Evolutionary conservation across 2,329 filamentous ascomycete genomes (phyloP).

Genomic region (Lecanoromycetidae sp.): DNA sequence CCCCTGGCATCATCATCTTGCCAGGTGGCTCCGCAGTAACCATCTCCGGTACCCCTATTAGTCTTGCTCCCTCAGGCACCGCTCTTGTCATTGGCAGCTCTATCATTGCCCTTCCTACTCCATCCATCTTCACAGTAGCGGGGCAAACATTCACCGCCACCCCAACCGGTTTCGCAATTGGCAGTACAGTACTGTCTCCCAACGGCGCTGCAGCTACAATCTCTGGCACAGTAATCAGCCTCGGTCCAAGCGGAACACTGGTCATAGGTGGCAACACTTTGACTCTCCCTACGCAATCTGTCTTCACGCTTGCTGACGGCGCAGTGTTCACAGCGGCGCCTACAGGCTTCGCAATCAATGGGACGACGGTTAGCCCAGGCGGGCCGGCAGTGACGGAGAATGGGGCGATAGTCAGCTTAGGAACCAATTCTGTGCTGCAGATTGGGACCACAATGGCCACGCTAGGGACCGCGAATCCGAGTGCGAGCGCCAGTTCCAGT

Average conservation of each 20-base stretch:
- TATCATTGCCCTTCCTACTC: no score
- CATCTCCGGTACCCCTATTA: not conserved
- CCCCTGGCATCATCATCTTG: not conserved
- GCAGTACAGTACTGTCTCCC: no score
- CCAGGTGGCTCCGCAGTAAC: not conserved
- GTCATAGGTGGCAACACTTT: conserved; percentile 4
- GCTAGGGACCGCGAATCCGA: not conserved
- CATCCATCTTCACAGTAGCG: no score
- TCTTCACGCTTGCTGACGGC: conserved; percentile 4
- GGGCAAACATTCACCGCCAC: no score
- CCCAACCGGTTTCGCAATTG: no score
- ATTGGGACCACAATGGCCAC: not conserved
- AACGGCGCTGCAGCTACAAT: not conserved
- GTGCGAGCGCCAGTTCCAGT: not conserved
- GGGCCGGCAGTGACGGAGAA: not conserved
- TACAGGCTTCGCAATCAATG: conserved; percentile 2
- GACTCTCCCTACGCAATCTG: not conserved
- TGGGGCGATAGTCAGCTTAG: not conserved
- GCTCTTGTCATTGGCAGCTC: no score
- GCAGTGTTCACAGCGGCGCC: not conserved
- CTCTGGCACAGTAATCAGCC: not conserved
- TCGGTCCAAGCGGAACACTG: not conserved
- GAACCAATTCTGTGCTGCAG: not conserved
- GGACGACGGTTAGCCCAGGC: conserved; percentile 1
- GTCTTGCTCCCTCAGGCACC: no score